phyloP scores from a whole-genome alignment of 2,329 filamentous ascomycete genomes.

The Elsinoe ampelina region DNA sequence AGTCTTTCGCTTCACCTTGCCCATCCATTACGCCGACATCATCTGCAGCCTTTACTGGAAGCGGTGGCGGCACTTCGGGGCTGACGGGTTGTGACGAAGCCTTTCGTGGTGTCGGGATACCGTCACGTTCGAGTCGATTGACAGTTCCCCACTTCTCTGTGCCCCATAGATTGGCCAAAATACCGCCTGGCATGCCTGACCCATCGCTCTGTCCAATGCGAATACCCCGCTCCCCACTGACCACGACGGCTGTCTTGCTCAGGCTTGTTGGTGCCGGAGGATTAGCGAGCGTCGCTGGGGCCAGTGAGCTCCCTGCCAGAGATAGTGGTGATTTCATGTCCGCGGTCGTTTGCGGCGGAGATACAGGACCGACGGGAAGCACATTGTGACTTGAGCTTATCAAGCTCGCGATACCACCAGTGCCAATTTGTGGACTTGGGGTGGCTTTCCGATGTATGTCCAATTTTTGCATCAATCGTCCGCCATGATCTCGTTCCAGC shows the following conservation, averaged over 20 bases:
- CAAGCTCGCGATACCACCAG: conserved; percentile 68
- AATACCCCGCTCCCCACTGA: conserved; percentile 66
- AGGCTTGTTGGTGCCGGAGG: conserved; percentile 76
- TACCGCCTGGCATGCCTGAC: conserved; percentile 68
- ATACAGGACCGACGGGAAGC: conserved; percentile 53
- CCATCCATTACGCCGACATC: conserved; percentile 26
- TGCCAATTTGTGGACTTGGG: conserved; percentile 42
- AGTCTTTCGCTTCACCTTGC: conserved; percentile 14
- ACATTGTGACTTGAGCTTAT: conserved; percentile 77
- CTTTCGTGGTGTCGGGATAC: conserved; percentile 27
- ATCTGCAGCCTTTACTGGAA: conserved; percentile 21
- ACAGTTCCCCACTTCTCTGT: conserved; percentile 70
- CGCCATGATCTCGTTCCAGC: conserved; percentile 61
- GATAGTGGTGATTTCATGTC: conserved; percentile 29
- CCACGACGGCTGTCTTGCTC: conserved; percentile 73
- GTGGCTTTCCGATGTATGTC: conserved; percentile 77
- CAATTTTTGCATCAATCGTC: conserved; percentile 84
- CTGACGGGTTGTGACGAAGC: conserved; percentile 17
- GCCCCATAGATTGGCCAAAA: conserved; percentile 92
- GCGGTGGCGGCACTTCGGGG: conserved; percentile 14
- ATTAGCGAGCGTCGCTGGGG: conserved; percentile 72
- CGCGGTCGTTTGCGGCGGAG: conserved; percentile 28
- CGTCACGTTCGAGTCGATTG: conserved; percentile 50
- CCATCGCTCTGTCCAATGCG: conserved; percentile 49
- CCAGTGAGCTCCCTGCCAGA: conserved; percentile 51